Percentiles rank a stretch among this genome's conserved stretches.
These are phyloP conservation scores for Coelastrella sp. DNA, from an alignment of 139 green algal genomes.

Conservation along the genomic window DNA sequence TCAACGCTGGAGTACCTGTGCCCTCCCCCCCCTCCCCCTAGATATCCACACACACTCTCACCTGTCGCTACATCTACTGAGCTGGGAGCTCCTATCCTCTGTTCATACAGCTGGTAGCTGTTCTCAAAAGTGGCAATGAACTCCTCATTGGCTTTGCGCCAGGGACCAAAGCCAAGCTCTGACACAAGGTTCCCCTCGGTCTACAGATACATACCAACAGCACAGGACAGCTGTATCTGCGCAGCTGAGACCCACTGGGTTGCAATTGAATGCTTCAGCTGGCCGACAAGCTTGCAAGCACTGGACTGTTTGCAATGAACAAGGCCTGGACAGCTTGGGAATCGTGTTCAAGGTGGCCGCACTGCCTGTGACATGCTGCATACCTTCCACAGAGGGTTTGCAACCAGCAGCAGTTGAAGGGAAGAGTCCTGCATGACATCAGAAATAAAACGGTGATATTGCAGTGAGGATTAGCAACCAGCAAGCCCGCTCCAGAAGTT, in stretches of 20 bases:
- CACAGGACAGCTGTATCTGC: too few species aligned
- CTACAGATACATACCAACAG: slow-evolving; percentile 5
- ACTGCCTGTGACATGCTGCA: not conserved
- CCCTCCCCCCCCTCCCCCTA: too few species aligned
- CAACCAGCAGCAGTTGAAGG: slow-evolving; percentile 35
- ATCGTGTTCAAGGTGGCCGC: too few species aligned
- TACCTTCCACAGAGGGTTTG: slow-evolving; percentile 48
- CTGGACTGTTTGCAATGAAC: too few species aligned
- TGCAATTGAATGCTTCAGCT: too few species aligned
- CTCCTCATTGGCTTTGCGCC: slow-evolving; percentile 40
- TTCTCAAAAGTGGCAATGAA: slow-evolving; percentile 39
- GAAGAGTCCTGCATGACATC: slow-evolving; percentile 18
- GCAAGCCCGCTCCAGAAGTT: too few species aligned
- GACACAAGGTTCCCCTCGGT: slow-evolving; percentile 50
- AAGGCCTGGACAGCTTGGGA: too few species aligned
- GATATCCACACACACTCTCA: not conserved
- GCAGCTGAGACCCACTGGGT: too few species aligned
- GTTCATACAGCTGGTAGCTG: slow-evolving; percentile 58
- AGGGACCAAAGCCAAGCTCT: slow-evolving; percentile 52
- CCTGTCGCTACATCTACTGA: slow-evolving; percentile 54
- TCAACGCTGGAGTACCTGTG: too few species aligned
- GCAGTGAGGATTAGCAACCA: too few species aligned
- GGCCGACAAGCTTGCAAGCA: too few species aligned
- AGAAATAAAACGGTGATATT: too few species aligned
- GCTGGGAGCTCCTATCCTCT: slow-evolving; percentile 64